Evolutionary conservation across 2,329 filamentous ascomycete genomes (phyloP), one percentile per base, ranked within the genome.

Genomic region (Aureobasidium sp.): DNA sequence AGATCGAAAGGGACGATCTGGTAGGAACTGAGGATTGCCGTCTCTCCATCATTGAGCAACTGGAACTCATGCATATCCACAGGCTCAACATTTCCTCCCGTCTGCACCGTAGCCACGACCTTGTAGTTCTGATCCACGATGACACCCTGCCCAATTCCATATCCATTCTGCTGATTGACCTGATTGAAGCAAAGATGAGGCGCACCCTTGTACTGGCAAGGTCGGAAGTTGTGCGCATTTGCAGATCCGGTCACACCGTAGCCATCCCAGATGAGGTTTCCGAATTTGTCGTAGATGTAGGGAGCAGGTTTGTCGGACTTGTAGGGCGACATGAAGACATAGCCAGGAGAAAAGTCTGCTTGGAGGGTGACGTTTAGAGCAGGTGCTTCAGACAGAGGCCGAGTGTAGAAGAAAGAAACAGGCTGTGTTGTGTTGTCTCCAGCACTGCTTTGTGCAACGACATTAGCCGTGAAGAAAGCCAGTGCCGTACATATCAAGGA

Each of bases 1-100:
- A 80, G 71, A 61, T 80, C 77, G 60, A 76, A 68, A n/a, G 69
- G 66, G 10, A 67, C 64, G 9, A 66, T 61, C 32, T 65, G 55
- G 61, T 71, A 71, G 6, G 65, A 48, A n/a, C 65, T 68, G 29
- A 69, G 14, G 5, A 72, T 61, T 5, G 66, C 69, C 44, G 67
- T 67, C 34, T 68, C 66, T 39, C 77, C 77, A 51, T 73, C 68
- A 47, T 75, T 71, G 58, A 78, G 71, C 11, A 75, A 68, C 59
- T 68, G 70, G 63, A 79, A 79, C 61, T 79, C 78, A 64, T 79
- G 78, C 75, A 78, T 77, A 64, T 80, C 78, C 11, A 63, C 65
- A n/a, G 66, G 66, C 34, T 60, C 41, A 3, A 36, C 44, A n/a
- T 65, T 58, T 14, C 65, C 49, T n/a, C 63, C 66, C 41, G 65